Base-by-base conservation (phyloP, 495 filamentous ascomycete species). In the Aspergillus sclerotiicarbonarius region DNA sequence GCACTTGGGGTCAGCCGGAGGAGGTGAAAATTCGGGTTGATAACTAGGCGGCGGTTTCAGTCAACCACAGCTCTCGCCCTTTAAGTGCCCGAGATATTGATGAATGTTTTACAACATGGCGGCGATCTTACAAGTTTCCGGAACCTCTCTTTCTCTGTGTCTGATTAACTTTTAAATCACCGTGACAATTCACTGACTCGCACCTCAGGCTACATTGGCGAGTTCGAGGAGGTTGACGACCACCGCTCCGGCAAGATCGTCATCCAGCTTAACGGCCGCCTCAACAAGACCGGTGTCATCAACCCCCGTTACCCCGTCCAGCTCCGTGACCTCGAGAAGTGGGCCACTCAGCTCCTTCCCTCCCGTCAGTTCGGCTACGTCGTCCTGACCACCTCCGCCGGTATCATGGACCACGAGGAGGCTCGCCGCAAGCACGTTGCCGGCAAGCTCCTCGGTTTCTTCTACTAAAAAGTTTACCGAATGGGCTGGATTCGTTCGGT, bases 361-460 rank as follows among this genome's bases (percentile, higher is more conserved):
- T 91, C 94, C 57, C 94, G 94, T 96, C 94, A 98, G 80, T 98
- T 98, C 85, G 94, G 94, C 68, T 97, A 88, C 83, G 91, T 98
- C 73, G 91, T 98, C 79, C 87, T 98, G 71, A 98, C 94, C 72
- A 98, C 94, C 78, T 96, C 91, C 54, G 90, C 94, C 57, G 95
- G 94, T 74, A 98, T 98, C 76, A 98, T 98, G 93, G 94, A 98
- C 82, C 94, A 98, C 79, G 94, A 98, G 83, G 94, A 98, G 86
- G 94, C 94, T 59, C 85, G 94, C 73, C 84, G 94, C 77, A 97
- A 97, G 84, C 94, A 98, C 82, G 90, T 93, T 72, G 85, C 91
- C 66, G 92, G 92, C 77, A 96, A 96, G 85, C 90, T 96, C 77
- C 84, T 95, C 64, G 91, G 91, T 60, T 96, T 96, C 87, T 95